Evolutionary conservation across 2,329 filamentous ascomycete genomes (phyloP), one percentile per base, ranked within the genome.

Genomic region (Ceratocystis ficicola): DNA sequence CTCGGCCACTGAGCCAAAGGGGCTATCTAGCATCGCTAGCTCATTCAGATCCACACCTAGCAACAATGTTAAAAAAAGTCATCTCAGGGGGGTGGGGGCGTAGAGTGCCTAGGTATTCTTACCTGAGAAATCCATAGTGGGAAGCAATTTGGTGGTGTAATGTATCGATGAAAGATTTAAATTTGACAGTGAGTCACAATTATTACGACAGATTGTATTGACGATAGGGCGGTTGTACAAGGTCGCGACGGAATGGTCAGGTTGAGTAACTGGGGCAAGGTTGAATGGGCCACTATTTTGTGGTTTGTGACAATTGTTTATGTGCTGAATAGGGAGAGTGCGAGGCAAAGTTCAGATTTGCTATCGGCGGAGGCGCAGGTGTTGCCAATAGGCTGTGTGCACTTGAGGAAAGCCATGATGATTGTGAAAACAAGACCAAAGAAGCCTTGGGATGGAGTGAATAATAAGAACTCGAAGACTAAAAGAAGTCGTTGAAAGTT

Each of bases 321-420:
- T 68, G 72, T 72, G 77, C 74, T 73, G 73, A 71, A 68, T 78
- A 80, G 69, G 79, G 78, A 75, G 83, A 81, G 85, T 86, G 89
- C 81, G 91, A 84, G 78, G 89, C 86, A 76, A 91, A 91, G 85
- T 91, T 88, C 80, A 86, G 81, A 73, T 83, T 83, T 67, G 77
- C 80, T 71, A 79, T 78, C 75, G 77, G 79, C 75, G 78, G 75
- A 83, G 77, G 71, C 79, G 82, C 78, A 80, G 80, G 78, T 82
- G 75, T 78, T 77, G 82, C 84, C 84, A 83, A 83, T 82, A 79
- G 81, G 81, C 78, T 82, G 75, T 79, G 72, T 73, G 80, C 79
- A 79, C 79, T 84, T 79, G 85, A 85, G 82, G 86, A 83, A 85
- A 82, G 87, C 88, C 88, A 92, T 92, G 82, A 72, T 90, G 85